Conservation (phyloP, 257 asterid genomes). For the Gentiana macrophylla region DNA sequence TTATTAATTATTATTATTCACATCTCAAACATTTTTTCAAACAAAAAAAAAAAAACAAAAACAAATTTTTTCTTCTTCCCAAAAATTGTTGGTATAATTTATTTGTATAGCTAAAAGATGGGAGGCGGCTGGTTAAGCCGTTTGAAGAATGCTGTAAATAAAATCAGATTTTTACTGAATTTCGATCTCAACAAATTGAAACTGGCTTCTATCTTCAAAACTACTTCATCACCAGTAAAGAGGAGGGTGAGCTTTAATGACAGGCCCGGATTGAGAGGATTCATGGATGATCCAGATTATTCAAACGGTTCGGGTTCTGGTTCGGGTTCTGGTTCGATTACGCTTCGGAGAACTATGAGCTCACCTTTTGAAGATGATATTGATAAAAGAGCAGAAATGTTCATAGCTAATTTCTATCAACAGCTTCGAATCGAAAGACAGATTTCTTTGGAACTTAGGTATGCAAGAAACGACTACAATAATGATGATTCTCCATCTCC, state of each 20-base stretch:
- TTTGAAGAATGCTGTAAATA: conserved; percentile 64
- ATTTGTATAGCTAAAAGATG: conserved; percentile 20
- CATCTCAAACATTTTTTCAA: not conserved
- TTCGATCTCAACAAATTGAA: conserved; percentile 47
- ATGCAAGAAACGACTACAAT: conserved; percentile 42
- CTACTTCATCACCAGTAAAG: conserved; percentile 31
- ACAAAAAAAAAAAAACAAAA: not conserved
- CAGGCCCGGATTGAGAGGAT: conserved; percentile 38
- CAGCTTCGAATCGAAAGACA: conserved; percentile 72
- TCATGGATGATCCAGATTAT: conserved; percentile 20
- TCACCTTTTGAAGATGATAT: conserved; percentile 71
- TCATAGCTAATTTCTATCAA: conserved; percentile 61
- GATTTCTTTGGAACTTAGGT: conserved; percentile 59
- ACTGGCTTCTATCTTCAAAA: conserved; percentile 35
- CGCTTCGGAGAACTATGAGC: conserved; percentile 51
- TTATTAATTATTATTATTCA: too few relatives aligned
- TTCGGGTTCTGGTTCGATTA: conserved; percentile 13
- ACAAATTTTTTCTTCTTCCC: not conserved
- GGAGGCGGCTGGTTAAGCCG: conserved; percentile 36
- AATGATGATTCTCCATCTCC: conserved; percentile 50
- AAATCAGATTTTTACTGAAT: conserved; percentile 48
- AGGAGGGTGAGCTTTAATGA: conserved; percentile 54
- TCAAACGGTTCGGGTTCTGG: conserved; percentile 6
- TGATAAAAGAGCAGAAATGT: conserved; percentile 79
- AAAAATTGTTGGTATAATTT: not conserved